These are phyloP conservation scores for Solanum bukasovii DNA, from an alignment of 257 asterid genomes.

Conservation along the genomic window DNA sequence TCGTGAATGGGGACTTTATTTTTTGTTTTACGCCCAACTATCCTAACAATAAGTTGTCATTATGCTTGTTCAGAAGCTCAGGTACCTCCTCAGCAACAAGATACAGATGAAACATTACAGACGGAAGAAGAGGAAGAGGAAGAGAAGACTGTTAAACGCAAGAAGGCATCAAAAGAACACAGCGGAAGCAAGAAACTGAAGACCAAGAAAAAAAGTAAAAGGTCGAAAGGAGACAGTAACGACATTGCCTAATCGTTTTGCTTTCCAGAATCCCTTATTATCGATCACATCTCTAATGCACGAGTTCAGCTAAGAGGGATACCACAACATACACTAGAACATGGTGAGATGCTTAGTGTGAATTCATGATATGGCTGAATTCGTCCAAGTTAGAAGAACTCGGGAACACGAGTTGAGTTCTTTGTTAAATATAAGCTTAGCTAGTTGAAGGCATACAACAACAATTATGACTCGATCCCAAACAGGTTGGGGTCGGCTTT, in stretches of 20 bases:
- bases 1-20: not conserved
- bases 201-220: slow-evolving; percentile 31
- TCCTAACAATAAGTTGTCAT: not conserved
- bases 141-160: slow-evolving; percentile 19
- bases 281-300: not conserved
- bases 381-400: not conserved
- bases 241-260: not conserved
- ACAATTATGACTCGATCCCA: not conserved
- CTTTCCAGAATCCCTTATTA: not conserved
- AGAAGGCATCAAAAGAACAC: slow-evolving; percentile 19
- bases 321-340: not conserved
- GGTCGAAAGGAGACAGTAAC: not conserved
- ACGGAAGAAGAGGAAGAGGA: slow-evolving; percentile 13
- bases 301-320: not conserved
- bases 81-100: slow-evolving; percentile 16
- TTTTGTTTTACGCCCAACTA: not conserved
- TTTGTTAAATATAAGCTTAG: not conserved
- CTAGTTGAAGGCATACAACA: not conserved
- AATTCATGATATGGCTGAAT: not conserved
- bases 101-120: slow-evolving; percentile 2
- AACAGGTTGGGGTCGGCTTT: not conserved
- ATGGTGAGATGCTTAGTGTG: not conserved
- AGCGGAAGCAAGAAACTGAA: slow-evolving; percentile 30
- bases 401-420: not conserved
- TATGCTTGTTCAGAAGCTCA: slow-evolving; percentile 9